Evolutionary conservation across 148 eudicot genomes (phyloP), one percentile per base, ranked within the genome.

Genomic region (Amaranthus palmeri): DNA sequence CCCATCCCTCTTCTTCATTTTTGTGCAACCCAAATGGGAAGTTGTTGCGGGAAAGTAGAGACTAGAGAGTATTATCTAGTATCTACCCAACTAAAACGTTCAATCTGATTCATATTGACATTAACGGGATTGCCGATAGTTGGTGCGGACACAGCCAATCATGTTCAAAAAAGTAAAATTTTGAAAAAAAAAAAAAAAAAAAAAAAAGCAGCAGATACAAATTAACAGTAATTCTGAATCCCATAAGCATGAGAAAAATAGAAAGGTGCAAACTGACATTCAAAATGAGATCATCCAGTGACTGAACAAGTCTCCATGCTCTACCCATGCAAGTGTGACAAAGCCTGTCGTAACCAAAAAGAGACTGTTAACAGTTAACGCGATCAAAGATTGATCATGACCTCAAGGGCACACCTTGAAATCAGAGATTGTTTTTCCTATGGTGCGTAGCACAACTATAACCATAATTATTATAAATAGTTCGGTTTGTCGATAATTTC

Each of bases 301-400:
- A 79, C 70, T 86, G 93, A 85, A 91, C 73, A 54, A 91, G 82
- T 64, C 80, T 80, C 85, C 89, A 84, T 7, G 88, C 80, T 49
- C 85, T 81, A 78, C 84, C 92, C 84, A 89, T 83, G 81, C 80
- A 81, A 67, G 81, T 66, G 75, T 85, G 82, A 79, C 92, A 84
- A 54, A 76, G 73, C 93, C 97, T 92, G 79, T 51, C 12, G 15
- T 65, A 72, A 74, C 63, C 72, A 74, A 58, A 65, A 60, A 11
- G 68, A 63, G 18, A 8, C 4, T 13, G 71, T 56, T 9, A 73
- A 61, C 44, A 49, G 6, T 10, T 4, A 13, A 48, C 10, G 50
- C 42, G 7, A 54, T 10, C n/a, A 45, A 67, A 18, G 55, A 50
- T 62, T 62, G 14, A 42, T 8, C 14, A 25, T 25, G 36, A 25